Percentiles rank a stretch among this genome's conserved stretches.
Evolutionary conservation across 176 grass and related monocot genomes (phyloP).

Genomic region (Hordeum marinum): DNA sequence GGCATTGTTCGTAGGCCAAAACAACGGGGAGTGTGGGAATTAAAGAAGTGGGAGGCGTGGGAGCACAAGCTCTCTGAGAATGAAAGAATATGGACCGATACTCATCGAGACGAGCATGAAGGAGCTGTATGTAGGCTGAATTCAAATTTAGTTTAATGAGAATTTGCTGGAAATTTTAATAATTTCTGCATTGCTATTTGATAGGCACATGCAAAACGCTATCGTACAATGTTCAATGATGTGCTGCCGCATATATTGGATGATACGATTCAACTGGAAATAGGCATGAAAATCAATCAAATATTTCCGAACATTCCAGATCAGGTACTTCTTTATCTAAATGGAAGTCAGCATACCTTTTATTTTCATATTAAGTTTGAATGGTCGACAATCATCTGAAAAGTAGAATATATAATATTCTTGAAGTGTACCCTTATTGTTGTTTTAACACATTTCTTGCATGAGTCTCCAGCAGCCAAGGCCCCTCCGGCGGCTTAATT

Average conservation of each 20-base stretch:
- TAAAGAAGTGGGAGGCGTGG: constrained; percentile 5
- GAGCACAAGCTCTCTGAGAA: too few relatives aligned
- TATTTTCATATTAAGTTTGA: background rate
- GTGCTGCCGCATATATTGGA: background rate
- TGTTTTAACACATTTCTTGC: background rate
- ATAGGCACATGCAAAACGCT: background rate
- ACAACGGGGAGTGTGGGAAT: background rate
- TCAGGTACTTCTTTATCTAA: background rate
- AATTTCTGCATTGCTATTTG: background rate
- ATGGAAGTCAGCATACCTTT: background rate
- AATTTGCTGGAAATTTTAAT: background rate
- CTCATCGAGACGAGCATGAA: background rate
- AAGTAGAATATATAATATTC: background rate
- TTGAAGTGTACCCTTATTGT: background rate
- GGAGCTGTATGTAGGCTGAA: background rate
- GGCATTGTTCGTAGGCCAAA: constrained; percentile 8
- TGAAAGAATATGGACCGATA: background rate
- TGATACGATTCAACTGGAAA: background rate
- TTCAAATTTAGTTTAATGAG: background rate
- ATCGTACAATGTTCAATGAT: background rate
- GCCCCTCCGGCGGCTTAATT: background rate
- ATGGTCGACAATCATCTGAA: background rate
- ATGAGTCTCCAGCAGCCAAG: background rate
- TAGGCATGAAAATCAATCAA: background rate
- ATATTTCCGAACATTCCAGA: background rate